Percentiles rank a stretch among this genome's conserved stretches.
Evolutionary conservation across 352 stramenopile genomes (phyloP).

Genomic region (Phytophthora ohioensis): DNA sequence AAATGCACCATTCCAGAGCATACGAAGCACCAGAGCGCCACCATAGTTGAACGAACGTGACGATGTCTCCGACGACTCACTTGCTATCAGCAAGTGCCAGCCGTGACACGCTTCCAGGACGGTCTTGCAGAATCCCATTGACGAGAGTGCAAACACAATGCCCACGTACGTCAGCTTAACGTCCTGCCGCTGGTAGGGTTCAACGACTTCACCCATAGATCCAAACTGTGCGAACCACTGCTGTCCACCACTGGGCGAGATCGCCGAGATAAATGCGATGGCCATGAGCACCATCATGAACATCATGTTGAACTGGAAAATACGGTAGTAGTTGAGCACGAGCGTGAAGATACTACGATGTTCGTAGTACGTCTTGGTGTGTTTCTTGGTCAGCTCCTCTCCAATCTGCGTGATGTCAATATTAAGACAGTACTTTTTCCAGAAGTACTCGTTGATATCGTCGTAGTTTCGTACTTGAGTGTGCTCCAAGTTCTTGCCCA

Average conservation of each 20-base stretch:
- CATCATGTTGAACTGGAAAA: conserved; percentile 88
- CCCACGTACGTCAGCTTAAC: conserved; percentile 72
- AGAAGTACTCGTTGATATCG: conserved; percentile 87
- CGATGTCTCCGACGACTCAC: conserved; percentile 50
- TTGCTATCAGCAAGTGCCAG: conserved; percentile 64
- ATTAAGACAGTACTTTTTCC: conserved; percentile 73
- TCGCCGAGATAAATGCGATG: conserved; percentile 64
- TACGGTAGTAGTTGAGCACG: conserved; percentile 81
- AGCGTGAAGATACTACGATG: conserved; percentile 81
- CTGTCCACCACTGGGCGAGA: conserved; percentile 66
- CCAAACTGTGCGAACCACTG: conserved; percentile 69
- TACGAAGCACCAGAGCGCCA: conserved; percentile 58
- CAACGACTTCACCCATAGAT: conserved; percentile 62
- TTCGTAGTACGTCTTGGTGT: conserved; percentile 85
- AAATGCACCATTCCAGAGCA: conserved; percentile 75
- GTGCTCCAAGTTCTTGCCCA: conserved; percentile 76
- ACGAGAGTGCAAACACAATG: conserved; percentile 56
- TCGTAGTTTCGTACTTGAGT: conserved; percentile 81
- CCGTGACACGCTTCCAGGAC: conserved; percentile 66
- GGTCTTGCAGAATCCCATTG: conserved; percentile 66
- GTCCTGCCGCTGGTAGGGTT: conserved; percentile 59
- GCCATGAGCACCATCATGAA: conserved; percentile 73
- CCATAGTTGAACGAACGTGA: conserved; percentile 72
- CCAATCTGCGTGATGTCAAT: conserved; percentile 63
- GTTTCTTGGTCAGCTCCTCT: conserved; percentile 59